Evolutionary conservation across 2,329 filamentous ascomycete genomes (phyloP).

Genomic region (Esteya vermicola): DNA sequence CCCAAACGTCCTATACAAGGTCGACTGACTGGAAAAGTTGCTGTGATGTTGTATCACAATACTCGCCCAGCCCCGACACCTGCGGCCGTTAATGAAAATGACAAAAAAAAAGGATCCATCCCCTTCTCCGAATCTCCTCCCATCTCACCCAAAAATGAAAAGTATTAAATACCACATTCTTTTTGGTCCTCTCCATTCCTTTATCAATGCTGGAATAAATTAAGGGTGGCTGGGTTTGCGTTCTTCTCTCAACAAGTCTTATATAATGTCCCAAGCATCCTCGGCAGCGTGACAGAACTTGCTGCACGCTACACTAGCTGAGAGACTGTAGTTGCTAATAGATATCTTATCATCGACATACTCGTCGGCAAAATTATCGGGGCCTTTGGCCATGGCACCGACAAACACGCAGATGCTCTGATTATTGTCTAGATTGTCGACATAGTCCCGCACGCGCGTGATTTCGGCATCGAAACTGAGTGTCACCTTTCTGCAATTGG

Average conservation of each 20-base stretch:
- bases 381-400: conserved; percentile 95
- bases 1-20: conserved; percentile 35
- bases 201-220: neutral
- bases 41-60: conserved; percentile 64
- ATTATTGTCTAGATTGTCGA: conserved; percentile 60
- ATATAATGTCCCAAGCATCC: conserved; percentile 90
- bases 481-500: conserved; percentile 95
- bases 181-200: neutral
- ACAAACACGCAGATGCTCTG: conserved; percentile 98
- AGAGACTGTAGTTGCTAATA: conserved; percentile 96
- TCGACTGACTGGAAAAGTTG: conserved; percentile 20
- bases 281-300: conserved; percentile 99
- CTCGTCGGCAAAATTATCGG: conserved; percentile 86
- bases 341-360: conserved; percentile 95
- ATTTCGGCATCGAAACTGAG: conserved; percentile 86
- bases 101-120: too few species aligned
- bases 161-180: too few species aligned
- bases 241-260: conserved; percentile 14
- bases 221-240: too few species aligned
- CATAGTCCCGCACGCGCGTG: conserved; percentile 78
- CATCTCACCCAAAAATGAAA: too few species aligned
- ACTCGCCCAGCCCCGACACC: conserved; percentile 12
- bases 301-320: conserved; percentile 95
- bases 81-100: too few species aligned
- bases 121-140: too few species aligned